Evolutionary conservation across 257 asterid genomes (phyloP).

Genomic region (Scutellaria galericulata): DNA sequence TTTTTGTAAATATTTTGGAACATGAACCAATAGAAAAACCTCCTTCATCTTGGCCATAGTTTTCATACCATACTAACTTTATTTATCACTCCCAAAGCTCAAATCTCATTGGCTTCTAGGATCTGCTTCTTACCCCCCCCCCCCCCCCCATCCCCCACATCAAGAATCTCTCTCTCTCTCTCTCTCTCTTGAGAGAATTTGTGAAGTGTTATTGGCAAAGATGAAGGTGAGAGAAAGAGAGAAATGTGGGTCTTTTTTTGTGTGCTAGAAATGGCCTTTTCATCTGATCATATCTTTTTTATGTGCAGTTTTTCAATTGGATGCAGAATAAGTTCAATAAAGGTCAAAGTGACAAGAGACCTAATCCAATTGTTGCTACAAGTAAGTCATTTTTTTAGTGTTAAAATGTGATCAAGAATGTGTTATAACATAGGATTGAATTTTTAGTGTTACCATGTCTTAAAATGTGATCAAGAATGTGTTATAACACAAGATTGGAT

Average conservation of each 20-base stretch:
- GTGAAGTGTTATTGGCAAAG: conserved; percentile 31
- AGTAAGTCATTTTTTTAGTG: conserved; percentile 38
- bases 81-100: conserved; percentile 51
- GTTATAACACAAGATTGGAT: background rate
- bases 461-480: conserved; percentile 9
- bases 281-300: background rate
- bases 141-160: background rate
- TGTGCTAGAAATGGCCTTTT: background rate
- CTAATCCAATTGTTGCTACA: conserved; percentile 33
- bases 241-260: background rate
- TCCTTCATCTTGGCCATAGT: conserved; percentile 39
- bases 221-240: conserved; percentile 58
- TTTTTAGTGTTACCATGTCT: background rate
- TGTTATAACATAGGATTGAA: background rate
- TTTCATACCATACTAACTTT: conserved; percentile 44
- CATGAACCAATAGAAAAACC: conserved; percentile 45
- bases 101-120: conserved; percentile 68
- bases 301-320: conserved; percentile 65
- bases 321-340: conserved; percentile 64
- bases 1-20: conserved; percentile 33
- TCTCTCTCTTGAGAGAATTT: conserved; percentile 3
- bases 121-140: conserved; percentile 43
- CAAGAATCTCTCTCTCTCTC: background rate
- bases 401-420: conserved; percentile 5
- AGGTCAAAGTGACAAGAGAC: conserved; percentile 37